Evolutionary conservation across 371 early-diverging fungal species (phyloP).

Genomic region (Paramicrosporidium saccamoebae): DNA sequence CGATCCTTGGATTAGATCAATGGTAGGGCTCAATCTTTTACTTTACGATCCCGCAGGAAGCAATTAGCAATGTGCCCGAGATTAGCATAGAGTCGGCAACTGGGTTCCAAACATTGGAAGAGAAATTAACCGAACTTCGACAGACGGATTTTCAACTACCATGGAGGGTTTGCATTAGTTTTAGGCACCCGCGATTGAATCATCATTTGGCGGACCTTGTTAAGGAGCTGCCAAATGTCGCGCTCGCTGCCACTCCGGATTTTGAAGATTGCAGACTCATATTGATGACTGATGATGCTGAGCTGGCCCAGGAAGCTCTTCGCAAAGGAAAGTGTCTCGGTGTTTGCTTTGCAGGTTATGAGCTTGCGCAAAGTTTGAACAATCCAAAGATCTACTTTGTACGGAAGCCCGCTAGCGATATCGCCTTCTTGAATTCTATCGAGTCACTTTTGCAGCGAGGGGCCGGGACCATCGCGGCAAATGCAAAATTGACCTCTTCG

Average conservation of each 20-base stretch:
- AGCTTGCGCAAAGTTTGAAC: too few relatives aligned
- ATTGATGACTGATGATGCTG: too few relatives aligned
- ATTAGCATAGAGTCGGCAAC: not conserved
- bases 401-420: not conserved
- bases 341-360: too few relatives aligned
- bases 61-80: conserved; percentile 1
- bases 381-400: not conserved
- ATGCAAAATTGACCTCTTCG: conserved; percentile 16
- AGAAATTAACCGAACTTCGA: conserved; percentile 5
- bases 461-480: conserved; percentile 22
- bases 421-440: conserved; percentile 12
- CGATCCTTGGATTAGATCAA: too few relatives aligned
- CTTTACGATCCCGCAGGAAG: conserved; percentile 16
- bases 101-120: conserved; percentile 5
- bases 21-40: conserved; percentile 35
- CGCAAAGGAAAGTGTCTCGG: too few relatives aligned
- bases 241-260: too few relatives aligned
- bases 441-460: conserved; percentile 20
- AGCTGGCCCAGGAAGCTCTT: too few relatives aligned
- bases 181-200: too few relatives aligned
- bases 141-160: conserved; percentile 2
- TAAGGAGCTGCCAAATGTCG: too few relatives aligned
- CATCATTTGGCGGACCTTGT: too few relatives aligned
- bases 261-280: too few relatives aligned
- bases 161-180: conserved; percentile 1